Percentiles rank a stretch among this genome's conserved stretches.
These are phyloP conservation scores for Calonectria pseudoturangicola DNA, from an alignment of 2,329 filamentous ascomycete species.

Conservation along the genomic window DNA sequence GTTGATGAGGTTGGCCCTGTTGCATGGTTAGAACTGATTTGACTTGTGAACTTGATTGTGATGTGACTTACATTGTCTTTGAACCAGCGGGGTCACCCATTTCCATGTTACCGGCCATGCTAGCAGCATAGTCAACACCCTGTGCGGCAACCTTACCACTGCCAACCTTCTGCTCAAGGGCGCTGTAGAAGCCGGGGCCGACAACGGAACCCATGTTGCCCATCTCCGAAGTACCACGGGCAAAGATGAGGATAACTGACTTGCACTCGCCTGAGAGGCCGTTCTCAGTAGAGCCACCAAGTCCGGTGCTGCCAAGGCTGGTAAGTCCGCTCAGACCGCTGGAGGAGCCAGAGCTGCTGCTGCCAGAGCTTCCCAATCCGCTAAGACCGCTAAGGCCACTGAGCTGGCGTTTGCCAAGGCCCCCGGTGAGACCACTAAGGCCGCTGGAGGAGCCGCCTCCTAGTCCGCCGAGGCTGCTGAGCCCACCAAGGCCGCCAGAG, in stretches of 20 bases:
- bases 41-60: background rate
- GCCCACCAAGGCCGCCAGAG: background rate
- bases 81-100: constrained; percentile 67
- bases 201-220: constrained; percentile 71
- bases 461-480: background rate
- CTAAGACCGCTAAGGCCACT: no score
- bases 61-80: constrained; percentile 65
- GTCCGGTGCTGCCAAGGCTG: constrained; percentile 8
- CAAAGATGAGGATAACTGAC: constrained; percentile 71
- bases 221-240: constrained; percentile 71
- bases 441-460: background rate
- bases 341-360: background rate
- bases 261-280: constrained; percentile 52
- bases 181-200: constrained; percentile 70
- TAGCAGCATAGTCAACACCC: constrained; percentile 72
- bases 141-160: constrained; percentile 69
- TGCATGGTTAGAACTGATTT: background rate
- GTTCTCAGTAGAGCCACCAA: constrained; percentile 50
- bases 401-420: background rate
- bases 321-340: background rate
- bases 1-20: constrained; percentile 49
- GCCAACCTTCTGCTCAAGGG: constrained; percentile 63
- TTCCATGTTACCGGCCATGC: constrained; percentile 65
- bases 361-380: background rate
- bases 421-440: background rate